Base-by-base conservation (phyloP, 176 grass and related monocot species). In the Otatea glauca region DNA sequence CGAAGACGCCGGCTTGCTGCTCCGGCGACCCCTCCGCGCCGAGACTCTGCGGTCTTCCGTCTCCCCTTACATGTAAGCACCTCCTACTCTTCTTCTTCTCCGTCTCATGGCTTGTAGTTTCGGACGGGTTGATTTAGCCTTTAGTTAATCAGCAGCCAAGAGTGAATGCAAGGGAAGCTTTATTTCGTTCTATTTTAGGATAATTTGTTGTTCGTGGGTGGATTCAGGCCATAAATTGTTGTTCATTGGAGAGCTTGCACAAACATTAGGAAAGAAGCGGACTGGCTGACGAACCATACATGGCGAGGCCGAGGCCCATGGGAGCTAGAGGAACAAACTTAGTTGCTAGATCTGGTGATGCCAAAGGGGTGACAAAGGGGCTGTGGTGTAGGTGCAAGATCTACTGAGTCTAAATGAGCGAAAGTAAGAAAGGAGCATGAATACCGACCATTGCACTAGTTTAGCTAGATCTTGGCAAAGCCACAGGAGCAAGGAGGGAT, bases 301-400 rank as follows among this genome's bases (percentile, higher is more conserved):
- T 27, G 5, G 44, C 10, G 10, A 66, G 44, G 44, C 44, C 42
- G 10, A 66, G 44, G 44, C 44, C 42, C 25, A 48, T 64, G 6
- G 24, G 76, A 11, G 43, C 1, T 80, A 29, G 29, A 80, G 62
- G 43, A 79, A 3, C 11, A 79, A 34, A 15, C 63, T 16, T 37
- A 23, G 11, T 64, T 73, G 56, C 81, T 74, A 51, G 58, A 54
- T 63, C 70, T 76, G n/a, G 32, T 38, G 50, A 82, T 75, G 59
- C 37, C 39, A 13, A 66, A 56, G 9, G 17, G 38, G 11, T 5
- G 45, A 15, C 32, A 25, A 61, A 54, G 32, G 67, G 44, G 72
- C 37, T 62, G 42, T 17, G 6, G 14, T 70, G 35, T 39, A 60
- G 42, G 70, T 18, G 56, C 17, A 51, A 78, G 75, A 80, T 66